Conservation (phyloP, 2,329 filamentous ascomycete species). For the Neocucurbitaria cava region DNA sequence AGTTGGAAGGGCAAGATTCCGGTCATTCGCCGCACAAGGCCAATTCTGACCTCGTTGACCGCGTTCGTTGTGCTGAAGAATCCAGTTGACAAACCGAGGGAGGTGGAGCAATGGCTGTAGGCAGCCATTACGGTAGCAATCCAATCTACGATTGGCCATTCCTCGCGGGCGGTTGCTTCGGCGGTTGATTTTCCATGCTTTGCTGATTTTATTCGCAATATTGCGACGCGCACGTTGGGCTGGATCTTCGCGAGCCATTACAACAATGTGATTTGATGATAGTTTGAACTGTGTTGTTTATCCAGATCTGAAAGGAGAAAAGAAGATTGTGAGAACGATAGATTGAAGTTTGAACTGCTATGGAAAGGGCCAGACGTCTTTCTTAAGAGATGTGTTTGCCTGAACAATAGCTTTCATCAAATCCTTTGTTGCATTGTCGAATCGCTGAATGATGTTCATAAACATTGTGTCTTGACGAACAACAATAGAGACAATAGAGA, state of each 20-base stretch:
- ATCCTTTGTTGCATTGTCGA: background rate
- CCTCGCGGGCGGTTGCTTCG: conserved; percentile 3
- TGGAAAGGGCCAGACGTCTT: background rate
- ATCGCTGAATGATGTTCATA: background rate
- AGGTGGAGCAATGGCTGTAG: conserved; percentile 10
- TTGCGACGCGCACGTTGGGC: background rate
- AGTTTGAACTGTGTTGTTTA: background rate
- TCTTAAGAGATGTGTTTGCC: background rate
- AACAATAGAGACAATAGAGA: background rate
- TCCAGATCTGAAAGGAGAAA: background rate
- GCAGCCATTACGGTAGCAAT: conserved; percentile 9
- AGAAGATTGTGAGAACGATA: background rate
- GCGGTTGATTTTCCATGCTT: background rate
- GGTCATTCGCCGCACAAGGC: conserved; percentile 1
- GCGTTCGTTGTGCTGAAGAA: conserved; percentile 3
- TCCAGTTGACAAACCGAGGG: conserved; percentile 13
- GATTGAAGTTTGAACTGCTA: background rate
- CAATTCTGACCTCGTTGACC: background rate
- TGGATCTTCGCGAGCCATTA: background rate
- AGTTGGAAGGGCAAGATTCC: background rate
- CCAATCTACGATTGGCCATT: background rate
- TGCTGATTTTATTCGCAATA: background rate
- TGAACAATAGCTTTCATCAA: background rate
- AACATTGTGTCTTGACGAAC: background rate
- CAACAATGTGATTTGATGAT: background rate